Evolutionary conservation across 75 land plant genomes (phyloP).

Genomic region (Cryptomeria japonica): DNA sequence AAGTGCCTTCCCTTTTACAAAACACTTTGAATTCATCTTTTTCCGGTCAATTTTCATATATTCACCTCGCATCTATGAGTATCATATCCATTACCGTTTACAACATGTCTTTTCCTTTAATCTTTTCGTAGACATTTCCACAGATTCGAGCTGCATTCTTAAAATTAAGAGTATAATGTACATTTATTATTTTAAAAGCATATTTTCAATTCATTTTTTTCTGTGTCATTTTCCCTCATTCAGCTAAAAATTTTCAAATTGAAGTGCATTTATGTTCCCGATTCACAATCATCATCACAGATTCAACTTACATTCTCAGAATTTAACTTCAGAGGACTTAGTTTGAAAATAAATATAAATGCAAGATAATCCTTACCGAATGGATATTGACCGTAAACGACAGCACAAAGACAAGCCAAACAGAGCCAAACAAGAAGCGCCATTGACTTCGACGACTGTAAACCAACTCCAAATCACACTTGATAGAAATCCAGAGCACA

Average conservation of each 20-base stretch:
- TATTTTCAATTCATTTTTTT: background rate
- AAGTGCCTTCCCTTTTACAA: background rate
- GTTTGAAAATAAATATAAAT: background rate
- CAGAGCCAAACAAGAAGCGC: background rate
- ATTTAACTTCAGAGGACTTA: background rate
- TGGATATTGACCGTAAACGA: background rate
- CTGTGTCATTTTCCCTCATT: background rate
- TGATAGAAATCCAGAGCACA: background rate
- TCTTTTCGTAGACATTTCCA: background rate
- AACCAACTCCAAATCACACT: background rate
- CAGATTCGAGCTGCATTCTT: background rate
- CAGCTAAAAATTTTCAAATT: background rate
- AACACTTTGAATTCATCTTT: background rate
- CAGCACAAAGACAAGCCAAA: background rate
- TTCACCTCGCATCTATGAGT: background rate
- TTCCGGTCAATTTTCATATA: background rate
- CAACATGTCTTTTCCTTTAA: background rate
- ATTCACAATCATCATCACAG: background rate
- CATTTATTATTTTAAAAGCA: background rate
- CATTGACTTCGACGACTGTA: background rate
- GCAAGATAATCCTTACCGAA: background rate
- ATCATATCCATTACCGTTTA: background rate
- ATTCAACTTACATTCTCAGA: background rate
- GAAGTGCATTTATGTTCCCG: background rate
- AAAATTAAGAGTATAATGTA: background rate